Percentiles rank a stretch among this genome's conserved stretches.
Evolutionary conservation across 2,329 filamentous ascomycete species (phyloP).

Genomic region (Diaporthe vexans): DNA sequence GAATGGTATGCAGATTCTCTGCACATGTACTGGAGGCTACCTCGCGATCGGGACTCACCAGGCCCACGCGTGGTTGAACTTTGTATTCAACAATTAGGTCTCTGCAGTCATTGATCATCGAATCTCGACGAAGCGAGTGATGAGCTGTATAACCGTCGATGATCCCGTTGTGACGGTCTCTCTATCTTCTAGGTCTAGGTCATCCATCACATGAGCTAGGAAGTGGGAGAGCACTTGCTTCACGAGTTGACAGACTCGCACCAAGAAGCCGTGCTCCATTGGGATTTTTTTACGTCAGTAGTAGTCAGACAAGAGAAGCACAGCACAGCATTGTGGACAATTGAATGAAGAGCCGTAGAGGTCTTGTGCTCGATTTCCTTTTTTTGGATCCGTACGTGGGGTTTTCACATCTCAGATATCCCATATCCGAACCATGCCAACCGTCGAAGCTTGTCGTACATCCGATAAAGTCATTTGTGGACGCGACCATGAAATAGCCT

Average conservation of each 20-base stretch:
- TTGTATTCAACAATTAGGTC: background rate
- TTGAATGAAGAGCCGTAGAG: constrained; percentile 42
- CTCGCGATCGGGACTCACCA: background rate
- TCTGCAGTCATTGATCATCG: background rate
- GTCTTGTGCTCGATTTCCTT: constrained; percentile 54
- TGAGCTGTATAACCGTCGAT: background rate
- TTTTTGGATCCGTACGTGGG: constrained; percentile 52
- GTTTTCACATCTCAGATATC: constrained; percentile 49
- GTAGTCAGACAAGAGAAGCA: background rate
- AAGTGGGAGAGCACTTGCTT: background rate
- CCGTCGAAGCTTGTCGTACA: constrained; percentile 63
- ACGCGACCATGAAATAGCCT: constrained; percentile 51
- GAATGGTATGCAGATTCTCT: background rate
- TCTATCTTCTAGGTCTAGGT: too few species aligned
- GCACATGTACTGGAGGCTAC: background rate
- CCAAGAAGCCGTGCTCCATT: too few species aligned
- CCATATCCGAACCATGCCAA: constrained; percentile 59
- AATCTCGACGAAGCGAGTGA: background rate
- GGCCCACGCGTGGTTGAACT: background rate
- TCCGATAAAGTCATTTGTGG: constrained; percentile 54
- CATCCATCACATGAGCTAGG: background rate
- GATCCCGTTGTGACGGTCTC: too few species aligned
- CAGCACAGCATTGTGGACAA: background rate
- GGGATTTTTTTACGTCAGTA: background rate
- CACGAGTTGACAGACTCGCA: too few species aligned